Evolutionary conservation across 176 grass and related monocot genomes (phyloP), one percentile per base, ranked within the genome.

Genomic region (Musa schizocarpa): DNA sequence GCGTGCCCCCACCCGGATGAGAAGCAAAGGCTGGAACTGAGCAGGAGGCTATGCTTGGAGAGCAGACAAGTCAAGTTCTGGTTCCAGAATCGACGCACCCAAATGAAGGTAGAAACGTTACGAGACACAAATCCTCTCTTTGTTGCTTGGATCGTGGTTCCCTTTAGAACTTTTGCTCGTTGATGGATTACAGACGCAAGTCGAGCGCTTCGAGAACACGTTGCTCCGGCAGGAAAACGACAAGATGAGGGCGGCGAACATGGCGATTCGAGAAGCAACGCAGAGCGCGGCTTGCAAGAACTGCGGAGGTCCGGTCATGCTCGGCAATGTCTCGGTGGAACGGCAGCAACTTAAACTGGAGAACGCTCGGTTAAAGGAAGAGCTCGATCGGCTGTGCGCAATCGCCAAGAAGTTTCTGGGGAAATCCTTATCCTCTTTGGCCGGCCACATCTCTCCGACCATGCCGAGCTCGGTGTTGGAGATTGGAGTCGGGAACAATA

Each of bases 361-460:
- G 85, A 99, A 99, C 85, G 89, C 96, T 43, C 88, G 96, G 1
- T 86, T 99, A 13, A 99, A 92, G 69, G 96, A 99, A 71, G 96
- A 99, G 85, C 86, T 99, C 1, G 88, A 94, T 53, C 96, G 96
- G 50, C 88, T 99, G 26, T 89, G 86, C 65, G 70, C 86, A 17
- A 91, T 99, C 11, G 91, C 96, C 29, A 88, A 84, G 13, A 99
- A 95, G 68, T 99, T 99, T 85, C 88, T 99, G 1, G 91, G 96
- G 70, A 75, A 88, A 56, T 85, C 96, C 0, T 63, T 92, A 8
- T 83, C 90, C 1, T 57, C 79, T 11, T 54, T 93, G 20, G 86
- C 82, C 3, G 74, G 71, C 67, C 71, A 68, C 0, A 71, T 80
- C 63, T 13, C 52, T 17, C 81, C 75, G 29, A 14, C 74, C 3